Base-by-base conservation (phyloP, 2,329 filamentous ascomycete species). In the Pyricularia pennisetigena region DNA sequence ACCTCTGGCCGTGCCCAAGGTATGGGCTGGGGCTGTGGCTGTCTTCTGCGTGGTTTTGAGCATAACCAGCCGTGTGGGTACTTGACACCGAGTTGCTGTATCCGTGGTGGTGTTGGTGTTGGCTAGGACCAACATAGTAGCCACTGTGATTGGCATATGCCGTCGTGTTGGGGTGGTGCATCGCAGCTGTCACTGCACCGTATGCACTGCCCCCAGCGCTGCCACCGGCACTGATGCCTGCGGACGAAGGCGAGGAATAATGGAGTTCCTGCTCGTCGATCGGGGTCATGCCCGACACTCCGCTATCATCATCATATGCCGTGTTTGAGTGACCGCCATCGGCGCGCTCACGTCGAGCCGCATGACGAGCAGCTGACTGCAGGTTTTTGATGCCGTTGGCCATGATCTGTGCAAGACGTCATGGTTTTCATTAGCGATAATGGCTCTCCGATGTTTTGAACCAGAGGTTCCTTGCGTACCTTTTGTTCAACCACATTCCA, bases 361-460 rank as follows among this genome's bases (percentile, higher is more conserved):
- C 87, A 68, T 88, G 85, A 70, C 90, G 86, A 71, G 88, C 84
- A 67, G 88, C 86, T 73, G 88, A 87, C 76, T 90, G 88, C 69
- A 95, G 84, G 77, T 92, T 93, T 80, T 93, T 94, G 73, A 94
- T 82, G 49, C 92, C 92, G 75, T 90, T 91, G 76, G 90, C 88
- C 88, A 95, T 92, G 79, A 90, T 93, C 91, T 94, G 72, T 64
- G 23, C 23, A 62, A 64, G 12, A 72, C 7, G 65, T 71, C 70
- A 69, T 70, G 69, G 57, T 62, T 67, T 69, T 66, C 68, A 65
- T 66, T 16, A 61, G 41, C 20, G 14, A 3, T 1, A 4, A 12
- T 14, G 62, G 16, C 28, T 5, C 2, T 5, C 62, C n/a, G 20
- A 20, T 41, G 12, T 35, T 35, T 35, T 62, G 24, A 28, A 3